Evolutionary conservation across 768 basidiomycete species (phyloP), one percentile per base, ranked within the genome.

Genomic region (Leccinum uliginosum): DNA sequence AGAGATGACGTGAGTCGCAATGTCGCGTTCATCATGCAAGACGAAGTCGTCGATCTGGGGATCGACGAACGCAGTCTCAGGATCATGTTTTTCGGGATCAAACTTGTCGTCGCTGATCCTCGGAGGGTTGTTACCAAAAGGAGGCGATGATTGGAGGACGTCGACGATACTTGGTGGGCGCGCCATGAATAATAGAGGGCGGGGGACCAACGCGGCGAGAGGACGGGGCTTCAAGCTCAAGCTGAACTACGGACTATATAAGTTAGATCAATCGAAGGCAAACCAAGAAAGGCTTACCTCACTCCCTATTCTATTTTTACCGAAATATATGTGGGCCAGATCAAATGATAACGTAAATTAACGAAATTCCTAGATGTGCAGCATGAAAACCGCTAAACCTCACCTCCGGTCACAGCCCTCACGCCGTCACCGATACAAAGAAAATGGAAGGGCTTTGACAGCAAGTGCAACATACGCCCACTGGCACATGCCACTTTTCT

Each of bases 1-100:
- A 9, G 71, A 73, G 60, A 83, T 77, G 29, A 83, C 72, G 61
- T 77, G 74, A 1, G 79, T 79, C 48, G 69, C 78, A 26, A 82
- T 74, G 54, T 79, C 80, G 35, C 77, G 75, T 62, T 79, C 79
- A 54, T 76, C 66, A 34, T 73, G 64, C 17, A 81, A 71, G 51
- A 72, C 63, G 11, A 35, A 38, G 2, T 64, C 61, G 1, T 51
- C 50, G 23, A 48, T 54, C n/a, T 62, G 58, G 7, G 21, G 58
- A 34, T 68, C 61, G 29, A 6, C 23, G 35, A 46, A 51, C 9
- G 65, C 47, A 1, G 49, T 48, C 56, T 78, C 78, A 38, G 74
- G 57, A 47, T 79, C 78, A 38, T 58, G 62, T n/a, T 73, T 72
- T 38, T 58, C 59, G 24, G 63, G 70, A 21, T 66, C 55, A n/a